Base-by-base conservation (phyloP, 371 early-diverging fungal genomes). In the Haplosporangium sp. region DNA sequence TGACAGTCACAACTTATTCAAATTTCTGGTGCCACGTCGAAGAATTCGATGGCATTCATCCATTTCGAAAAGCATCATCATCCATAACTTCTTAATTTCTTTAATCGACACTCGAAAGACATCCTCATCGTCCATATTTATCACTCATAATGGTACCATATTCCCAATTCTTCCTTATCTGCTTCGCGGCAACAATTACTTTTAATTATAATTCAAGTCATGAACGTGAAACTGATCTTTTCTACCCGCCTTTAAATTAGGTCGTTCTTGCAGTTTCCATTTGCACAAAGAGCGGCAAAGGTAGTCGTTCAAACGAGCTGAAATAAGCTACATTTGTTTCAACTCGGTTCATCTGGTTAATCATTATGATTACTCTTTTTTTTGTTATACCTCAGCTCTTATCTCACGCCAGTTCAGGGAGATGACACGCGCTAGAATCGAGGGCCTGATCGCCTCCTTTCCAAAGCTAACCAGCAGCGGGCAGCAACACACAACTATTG, bases 401-500 rank as follows among this genome's bases (percentile, higher is more conserved):
- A 91, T 98, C 71, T 97, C 98, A 70, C 95, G 98, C 53, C 98
- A 98, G 87, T 98, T 97, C 84, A 90, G 96, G 44, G 98, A 97
- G 81, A 96, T 98, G 94, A 94, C 95, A 61, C 92, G 97, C 40
- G 91, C 96, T 19, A 94, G 97, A 72, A 97, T 98, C 71, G 99
- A 98, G 84, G 98, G 97, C 17, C 87, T 98, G 56, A 86, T 98
- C 61, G 94, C 96, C 15, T 96, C 97, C 50, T 98, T 98, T 74
- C 98, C 99, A 7, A 98, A 97, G 85, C 88, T 99, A 64, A 94
- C 97, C 65, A 91, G 93, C 61, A 86, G 91, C 5, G 94, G 94
- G n/a, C 94, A 96, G 74, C 97, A 99, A 86, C 98, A 98, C 75
- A 98, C 99, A 15, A 97, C 95, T 50, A 93, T 98, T 45, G 98